These are phyloP conservation scores for Penicillium pancosmium DNA, from an alignment of 495 filamentous ascomycete genomes.

Conservation along the genomic window DNA sequence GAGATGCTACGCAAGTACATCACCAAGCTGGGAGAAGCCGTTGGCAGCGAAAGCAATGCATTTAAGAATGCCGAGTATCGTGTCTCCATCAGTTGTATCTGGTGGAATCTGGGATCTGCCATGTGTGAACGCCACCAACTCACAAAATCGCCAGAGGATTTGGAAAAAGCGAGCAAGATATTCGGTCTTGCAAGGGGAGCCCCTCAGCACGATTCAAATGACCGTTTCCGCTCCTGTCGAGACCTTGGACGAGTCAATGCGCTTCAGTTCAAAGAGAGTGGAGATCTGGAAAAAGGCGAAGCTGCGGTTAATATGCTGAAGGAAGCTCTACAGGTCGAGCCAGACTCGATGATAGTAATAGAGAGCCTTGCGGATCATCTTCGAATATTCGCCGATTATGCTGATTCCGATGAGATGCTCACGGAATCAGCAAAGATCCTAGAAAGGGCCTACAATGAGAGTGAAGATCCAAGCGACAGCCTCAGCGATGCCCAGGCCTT, in stretches of 20 bases:
- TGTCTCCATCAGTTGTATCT: conserved; percentile 7
- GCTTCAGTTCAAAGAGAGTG: conserved; percentile 4
- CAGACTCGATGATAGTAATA: conserved; percentile 7
- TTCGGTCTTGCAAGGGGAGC: conserved; percentile 1
- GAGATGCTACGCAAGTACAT: conserved; percentile 10
- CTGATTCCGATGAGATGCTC: conserved; percentile 7
- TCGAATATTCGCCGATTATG: conserved; percentile 1
- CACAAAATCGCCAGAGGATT: conserved; percentile 1
- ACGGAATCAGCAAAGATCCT: not conserved
- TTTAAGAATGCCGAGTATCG: conserved; percentile 5
- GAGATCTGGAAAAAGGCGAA: not conserved
- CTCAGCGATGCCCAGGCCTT: not conserved
- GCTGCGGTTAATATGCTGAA: conserved; percentile 2
- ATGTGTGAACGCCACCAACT: conserved; percentile 9
- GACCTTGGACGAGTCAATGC: conserved; percentile 9
- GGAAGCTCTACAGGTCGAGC: conserved; percentile 5
- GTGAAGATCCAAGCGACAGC: not conserved
- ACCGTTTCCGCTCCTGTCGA: conserved; percentile 4
- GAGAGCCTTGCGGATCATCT: conserved; percentile 11
- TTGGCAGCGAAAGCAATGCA: conserved; percentile 2
- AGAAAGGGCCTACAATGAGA: not conserved
- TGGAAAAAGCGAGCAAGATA: conserved; percentile 4
- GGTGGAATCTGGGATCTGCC: conserved; percentile 8
- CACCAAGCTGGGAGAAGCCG: conserved; percentile 4
- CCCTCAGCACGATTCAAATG: conserved; percentile 5